Conservation (phyloP, 139 green algal genomes). For the Spirogloea muscicola region DNA sequence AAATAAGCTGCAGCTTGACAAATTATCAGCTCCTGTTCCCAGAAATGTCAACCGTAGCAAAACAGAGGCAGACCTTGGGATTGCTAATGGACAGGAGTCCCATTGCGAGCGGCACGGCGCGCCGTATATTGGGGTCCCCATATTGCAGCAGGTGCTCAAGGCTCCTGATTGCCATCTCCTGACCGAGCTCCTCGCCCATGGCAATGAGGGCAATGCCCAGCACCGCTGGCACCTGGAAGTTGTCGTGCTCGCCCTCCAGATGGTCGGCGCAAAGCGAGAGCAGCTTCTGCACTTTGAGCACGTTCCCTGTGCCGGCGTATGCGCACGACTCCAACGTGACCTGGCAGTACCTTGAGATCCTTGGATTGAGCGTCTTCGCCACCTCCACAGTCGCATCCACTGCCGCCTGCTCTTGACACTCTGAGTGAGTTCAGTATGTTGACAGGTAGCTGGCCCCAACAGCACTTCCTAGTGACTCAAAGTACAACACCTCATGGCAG, state of each 20-base stretch:
- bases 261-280: constrained; percentile 83
- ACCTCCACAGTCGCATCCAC: constrained; percentile 94
- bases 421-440: too few species aligned
- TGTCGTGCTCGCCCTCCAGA: constrained; percentile 63
- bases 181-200: constrained; percentile 90
- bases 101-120: constrained; percentile 83
- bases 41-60: neutral
- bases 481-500: too few species aligned
- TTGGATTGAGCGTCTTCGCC: constrained; percentile 78
- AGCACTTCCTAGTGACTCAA: too few species aligned
- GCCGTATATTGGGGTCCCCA: constrained; percentile 61
- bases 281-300: constrained; percentile 84
- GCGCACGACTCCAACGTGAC: constrained; percentile 77
- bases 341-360: constrained; percentile 68
- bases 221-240: constrained; percentile 78
- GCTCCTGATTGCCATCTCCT: constrained; percentile 75
- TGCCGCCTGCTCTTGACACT: constrained; percentile 61
- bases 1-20: too few species aligned
- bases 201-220: constrained; percentile 88
- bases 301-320: constrained; percentile 93
- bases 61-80: constrained; percentile 60
- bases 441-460: too few species aligned
- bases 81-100: constrained; percentile 82
- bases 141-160: constrained; percentile 96
- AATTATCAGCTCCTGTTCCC: too few species aligned